Evolutionary conservation across 2,329 filamentous ascomycete species (phyloP).

Genomic region (Ramichloridium luteum): DNA sequence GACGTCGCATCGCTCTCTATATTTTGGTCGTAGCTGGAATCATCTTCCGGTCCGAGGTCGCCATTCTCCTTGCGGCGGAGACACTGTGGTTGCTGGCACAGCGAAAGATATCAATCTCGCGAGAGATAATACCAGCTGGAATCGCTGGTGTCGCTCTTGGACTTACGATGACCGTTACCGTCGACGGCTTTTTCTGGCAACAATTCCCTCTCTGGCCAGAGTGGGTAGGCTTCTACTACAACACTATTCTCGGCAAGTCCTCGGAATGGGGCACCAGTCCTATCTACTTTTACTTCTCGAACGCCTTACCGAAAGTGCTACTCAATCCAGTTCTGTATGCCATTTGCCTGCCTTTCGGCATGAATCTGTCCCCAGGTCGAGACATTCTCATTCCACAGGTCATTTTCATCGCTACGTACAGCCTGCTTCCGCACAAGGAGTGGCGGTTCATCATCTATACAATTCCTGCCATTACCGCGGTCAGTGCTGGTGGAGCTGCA

Average conservation of each 20-base stretch:
- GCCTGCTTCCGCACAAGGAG: conserved; percentile 87
- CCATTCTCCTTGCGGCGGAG: conserved; percentile 61
- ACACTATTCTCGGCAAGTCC: conserved; percentile 71
- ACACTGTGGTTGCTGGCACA: conserved; percentile 51
- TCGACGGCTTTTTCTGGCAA: conserved; percentile 95
- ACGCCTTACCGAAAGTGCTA: conserved; percentile 68
- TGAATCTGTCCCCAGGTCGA: conserved; percentile 40
- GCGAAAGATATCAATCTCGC: conserved; percentile 40
- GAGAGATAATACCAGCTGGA: conserved; percentile 54
- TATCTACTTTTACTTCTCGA: conserved; percentile 76
- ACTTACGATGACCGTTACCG: conserved; percentile 54
- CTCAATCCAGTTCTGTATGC: conserved; percentile 60
- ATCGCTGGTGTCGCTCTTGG: conserved; percentile 52
- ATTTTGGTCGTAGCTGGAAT: conserved; percentile 69
- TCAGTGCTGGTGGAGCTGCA: conserved; percentile 60
- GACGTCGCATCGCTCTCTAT: conserved; percentile 54
- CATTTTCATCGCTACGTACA: conserved; percentile 68
- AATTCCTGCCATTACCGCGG: conserved; percentile 66
- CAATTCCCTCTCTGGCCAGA: conserved; percentile 70
- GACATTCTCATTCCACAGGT: conserved; percentile 53
- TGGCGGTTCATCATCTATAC: conserved; percentile 88
- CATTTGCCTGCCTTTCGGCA: conserved; percentile 38
- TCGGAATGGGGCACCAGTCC: conserved; percentile 79
- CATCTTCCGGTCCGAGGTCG: conserved; percentile 82
- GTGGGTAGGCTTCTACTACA: conserved; percentile 78